Conservation (phyloP, 2,329 filamentous ascomycete species). For the Hypoxylon rubiginosum region DNA sequence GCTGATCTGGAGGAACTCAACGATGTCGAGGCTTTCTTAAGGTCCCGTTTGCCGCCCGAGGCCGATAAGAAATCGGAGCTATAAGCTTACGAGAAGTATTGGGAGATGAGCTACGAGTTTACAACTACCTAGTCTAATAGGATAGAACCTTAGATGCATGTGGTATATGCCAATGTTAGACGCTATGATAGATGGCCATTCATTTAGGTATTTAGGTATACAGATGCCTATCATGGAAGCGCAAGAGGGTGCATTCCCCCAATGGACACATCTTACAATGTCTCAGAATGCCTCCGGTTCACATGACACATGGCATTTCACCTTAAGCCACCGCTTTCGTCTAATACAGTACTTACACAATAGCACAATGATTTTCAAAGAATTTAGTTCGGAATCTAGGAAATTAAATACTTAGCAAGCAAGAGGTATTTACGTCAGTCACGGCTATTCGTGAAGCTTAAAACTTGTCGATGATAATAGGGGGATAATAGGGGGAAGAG, state of each 20-base stretch:
- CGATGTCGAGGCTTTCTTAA: conserved; percentile 77
- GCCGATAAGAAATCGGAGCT: conserved; percentile 58
- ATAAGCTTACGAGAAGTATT: conserved; percentile 34
- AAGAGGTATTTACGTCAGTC: conserved; percentile 1
- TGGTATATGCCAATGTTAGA: background rate
- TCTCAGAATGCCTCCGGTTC: conserved; percentile 18
- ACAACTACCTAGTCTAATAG: background rate
- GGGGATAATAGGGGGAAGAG: conserved; percentile 18
- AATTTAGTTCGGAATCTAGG: background rate
- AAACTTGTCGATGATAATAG: too few relatives aligned
- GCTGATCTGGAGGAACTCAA: conserved; percentile 84
- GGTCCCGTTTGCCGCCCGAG: conserved; percentile 59
- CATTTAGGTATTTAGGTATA: background rate
- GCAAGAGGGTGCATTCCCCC: background rate
- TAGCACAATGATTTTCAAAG: background rate
- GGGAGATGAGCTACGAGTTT: background rate
- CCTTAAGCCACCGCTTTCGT: background rate
- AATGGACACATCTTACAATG: conserved; percentile 10
- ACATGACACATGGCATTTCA: conserved; percentile 18
- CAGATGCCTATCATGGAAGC: background rate
- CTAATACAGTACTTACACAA: background rate
- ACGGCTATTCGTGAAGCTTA: too few relatives aligned
- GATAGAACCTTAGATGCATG: background rate
- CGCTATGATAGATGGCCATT: background rate
- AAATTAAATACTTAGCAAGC: background rate